Evolutionary conservation across 148 eudicot species (phyloP).

Genomic region (Salicornia ramosissima): DNA sequence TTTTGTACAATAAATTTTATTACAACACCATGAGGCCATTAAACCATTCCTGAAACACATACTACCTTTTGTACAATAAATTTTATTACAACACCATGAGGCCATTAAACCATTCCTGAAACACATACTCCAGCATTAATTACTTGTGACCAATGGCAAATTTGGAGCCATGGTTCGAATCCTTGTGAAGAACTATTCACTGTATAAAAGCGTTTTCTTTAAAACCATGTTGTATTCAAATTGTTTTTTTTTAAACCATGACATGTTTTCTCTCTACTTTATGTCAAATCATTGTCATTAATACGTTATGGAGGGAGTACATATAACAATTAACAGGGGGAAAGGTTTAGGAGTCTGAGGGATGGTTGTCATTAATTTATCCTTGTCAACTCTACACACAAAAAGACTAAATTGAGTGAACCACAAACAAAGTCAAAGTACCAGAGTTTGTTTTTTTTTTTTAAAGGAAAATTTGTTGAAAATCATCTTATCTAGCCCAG

Average conservation of each 20-base stretch:
- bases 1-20: not conserved
- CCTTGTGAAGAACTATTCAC: not conserved
- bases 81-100: not conserved
- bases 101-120: not conserved
- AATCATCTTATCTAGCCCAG: too few species aligned
- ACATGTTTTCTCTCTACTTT: not conserved
- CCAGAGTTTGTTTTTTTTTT: too few species aligned
- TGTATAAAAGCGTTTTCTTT: not conserved
- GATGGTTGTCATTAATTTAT: too few species aligned
- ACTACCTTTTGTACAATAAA: not conserved
- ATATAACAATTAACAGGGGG: not conserved
- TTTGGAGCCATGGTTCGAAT: not conserved
- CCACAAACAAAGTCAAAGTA: not conserved
- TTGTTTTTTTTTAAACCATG: not conserved
- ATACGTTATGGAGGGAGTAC: too few species aligned
- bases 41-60: not conserved
- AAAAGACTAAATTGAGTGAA: not conserved
- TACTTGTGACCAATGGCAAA: not conserved
- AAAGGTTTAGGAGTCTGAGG: not conserved
- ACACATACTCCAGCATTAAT: not conserved
- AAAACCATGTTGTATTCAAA: too few species aligned
- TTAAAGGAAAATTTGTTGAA: too few species aligned
- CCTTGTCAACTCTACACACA: not conserved
- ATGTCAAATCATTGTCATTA: too few species aligned
- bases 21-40: not conserved